Base-by-base conservation (phyloP, 2,329 filamentous ascomycete species). In the Orbilia oligospora region DNA sequence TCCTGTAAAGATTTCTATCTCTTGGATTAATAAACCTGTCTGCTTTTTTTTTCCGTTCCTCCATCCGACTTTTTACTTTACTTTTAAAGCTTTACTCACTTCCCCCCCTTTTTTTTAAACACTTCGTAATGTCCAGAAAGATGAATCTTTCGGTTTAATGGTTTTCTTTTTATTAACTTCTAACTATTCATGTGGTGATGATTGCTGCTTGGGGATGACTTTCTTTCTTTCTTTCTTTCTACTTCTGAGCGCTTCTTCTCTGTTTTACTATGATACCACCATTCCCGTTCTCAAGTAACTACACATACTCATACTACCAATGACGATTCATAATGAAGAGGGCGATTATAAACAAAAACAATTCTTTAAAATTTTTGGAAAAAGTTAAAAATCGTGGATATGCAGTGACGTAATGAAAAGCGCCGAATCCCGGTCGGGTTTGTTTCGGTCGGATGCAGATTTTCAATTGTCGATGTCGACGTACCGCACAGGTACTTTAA, bases 321-420 rank as follows among this genome's bases (percentile, higher is more conserved):
- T 56, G 18, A 69, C 65, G 65, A 69, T 69, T 69, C 51, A 55
- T 69, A 69, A 69, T 69, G 65, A 68, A 46, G 44, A 51, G 55
- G 65, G 53, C 30, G 33, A 30, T 30, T 58, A 14, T n/a, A n/a
- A 30, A 18, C 22, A 33, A 53, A 33, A 53, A 53, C 12, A 3
- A 16, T n/a, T 41, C 12, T 41, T 41, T 3, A 41, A 16, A 14
- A 14, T 41, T 41, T 16, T 16, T n/a, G n/a, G n/a, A n/a, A n/a
- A n/a, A n/a, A n/a, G n/a, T n/a, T n/a, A n/a, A n/a, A n/a, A n/a
- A 16, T 5, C 2, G 5, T 16, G 12, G 12, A 41, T 14, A 41
- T 41, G 1, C 36, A 16, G 12, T 41, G 38, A 41, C 38, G 38
- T 41, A 41, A n/a, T 16, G 0, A 14, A 1, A 12, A 3, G 12